Base-by-base conservation (phyloP, 116 monocot species). In the Iris pallida region DNA sequence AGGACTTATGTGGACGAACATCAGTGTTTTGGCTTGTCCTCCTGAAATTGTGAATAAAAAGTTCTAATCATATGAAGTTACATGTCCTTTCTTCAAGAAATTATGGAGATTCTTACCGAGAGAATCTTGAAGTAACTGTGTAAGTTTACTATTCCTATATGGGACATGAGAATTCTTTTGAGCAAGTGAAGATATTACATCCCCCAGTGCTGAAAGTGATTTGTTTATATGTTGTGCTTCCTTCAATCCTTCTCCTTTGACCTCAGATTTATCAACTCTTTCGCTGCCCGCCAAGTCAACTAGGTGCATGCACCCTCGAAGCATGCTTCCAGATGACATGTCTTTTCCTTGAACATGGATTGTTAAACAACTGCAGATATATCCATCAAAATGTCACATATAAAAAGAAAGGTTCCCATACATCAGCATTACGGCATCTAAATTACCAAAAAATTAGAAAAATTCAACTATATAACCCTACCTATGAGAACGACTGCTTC, bases 401-500 rank as follows among this genome's bases (percentile, higher is more conserved):
- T 45, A 61, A n/a, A 45, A 61, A n/a, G n/a, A 61, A 51, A 65
- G 5, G 20, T 13, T 65, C 10, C 3, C 20, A 57, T 57, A 20
- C 10, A 57, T 14, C 8, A 19, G 20, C 57, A 20, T 57, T 19
- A 11, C 0, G 18, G 58, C 58, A 17, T 17, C 16, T 58, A 8
- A 16, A n/a, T 30, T 58, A 17, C 8, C n/a, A 17, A 58, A 58
- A 13, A 9, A 51, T 1, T 13, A 51, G 4, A 15, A 13, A 42
- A 11, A 42, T 10, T 10, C 16, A 15, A 20, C 49, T 19, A 40
- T 47, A 18, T 71, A 40, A 45, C n/a, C 59, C 5, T 40, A 94
- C 99, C 99, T 99, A 74, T 99, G 99, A 64, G 99, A 99, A 13
- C 99, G 99, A 79, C 99, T 99, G 56, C 99, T 99, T 14, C 90